Base-by-base conservation (phyloP, 805 yeast species). In the Danielozyma ontarioensis region DNA sequence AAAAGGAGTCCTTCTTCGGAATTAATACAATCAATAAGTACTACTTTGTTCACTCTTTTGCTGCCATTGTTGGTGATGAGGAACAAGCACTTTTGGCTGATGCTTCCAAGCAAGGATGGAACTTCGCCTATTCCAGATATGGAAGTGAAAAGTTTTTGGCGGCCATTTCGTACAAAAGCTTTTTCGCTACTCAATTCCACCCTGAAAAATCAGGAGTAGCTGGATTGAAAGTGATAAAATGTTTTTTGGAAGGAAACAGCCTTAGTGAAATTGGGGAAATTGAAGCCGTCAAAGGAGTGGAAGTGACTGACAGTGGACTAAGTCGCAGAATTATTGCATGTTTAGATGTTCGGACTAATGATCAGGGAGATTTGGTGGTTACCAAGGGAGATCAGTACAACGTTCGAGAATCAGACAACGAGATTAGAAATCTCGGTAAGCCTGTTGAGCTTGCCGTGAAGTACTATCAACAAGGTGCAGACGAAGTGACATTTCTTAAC, bases 341-440 rank as follows among this genome's bases (percentile, higher is more conserved):
- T 58, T 62, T 93, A 28, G 99, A 93, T 54, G 98, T 93, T n/a
- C 78, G 99, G 49, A 71, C 95, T 5, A 93, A 93, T 54, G 98
- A 93, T 51, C 68, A 68, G 25, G 99, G 98, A 21, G 98, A 93
- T 55, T 71, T 93, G 45, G 98, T 93, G 1, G 99, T 93, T 17
- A 93, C 99, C 0, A 93, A 93, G 60, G 99, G 99, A 36, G 99
- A 93, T 53, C 98, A 93, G 58, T 93, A 93, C 55, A 96, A 93
- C 59, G 99, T 93, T 2, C 77, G 98, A 45, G 53, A 59, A 4
- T 51, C 44, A 14, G 40, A 36, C 6, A 46, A 44, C 4, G 75
- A 76, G 42, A 97, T 93, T 17, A 76, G 97, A 56, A 93, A 93
- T 54, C 67, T 93, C 39, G 99, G 99, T 13, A 93, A 94, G 57